Percentiles rank a stretch among this genome's conserved stretches.
These are phyloP conservation scores for Termitomyces sp. DNA, from an alignment of 768 basidiomycete species.

Conservation along the genomic window DNA sequence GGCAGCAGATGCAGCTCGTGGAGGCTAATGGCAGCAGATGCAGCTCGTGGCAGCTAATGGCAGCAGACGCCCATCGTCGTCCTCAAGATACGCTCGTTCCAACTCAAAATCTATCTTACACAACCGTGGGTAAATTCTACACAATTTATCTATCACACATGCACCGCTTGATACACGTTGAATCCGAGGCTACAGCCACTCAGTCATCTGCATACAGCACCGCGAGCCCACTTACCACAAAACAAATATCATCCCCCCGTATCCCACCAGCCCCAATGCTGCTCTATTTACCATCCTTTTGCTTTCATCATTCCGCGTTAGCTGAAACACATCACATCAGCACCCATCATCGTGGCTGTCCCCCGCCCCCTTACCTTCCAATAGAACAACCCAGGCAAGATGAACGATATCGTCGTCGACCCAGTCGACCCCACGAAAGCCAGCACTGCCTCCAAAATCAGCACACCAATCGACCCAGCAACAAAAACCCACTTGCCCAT, in stretches of 20 bases:
- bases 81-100: background rate
- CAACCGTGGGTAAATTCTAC: conserved; percentile 35
- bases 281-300: conserved; percentile 50
- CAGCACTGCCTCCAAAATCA: conserved; percentile 51
- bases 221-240: conserved; percentile 69
- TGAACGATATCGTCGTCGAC: conserved; percentile 95
- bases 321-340: conserved; percentile 34
- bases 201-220: conserved; percentile 6
- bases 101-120: conserved; percentile 3
- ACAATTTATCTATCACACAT: conserved; percentile 16
- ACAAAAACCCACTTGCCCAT: conserved; percentile 49
- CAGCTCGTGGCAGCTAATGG: background rate
- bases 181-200: conserved; percentile 57
- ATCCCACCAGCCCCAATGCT: conserved; percentile 63
- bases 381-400: conserved; percentile 89
- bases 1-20: too few species aligned
- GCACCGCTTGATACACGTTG: conserved; percentile 67
- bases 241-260: conserved; percentile 76
- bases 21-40: too few species aligned
- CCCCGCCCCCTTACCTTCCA: conserved; percentile 63
- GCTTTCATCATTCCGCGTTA: conserved; percentile 65
- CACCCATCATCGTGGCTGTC: background rate
- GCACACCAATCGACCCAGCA: background rate
- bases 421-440: conserved; percentile 97
- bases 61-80: background rate